Conservation (phyloP, 1,284 basidiomycete genomes). For the Sporisorium sorghi region DNA sequence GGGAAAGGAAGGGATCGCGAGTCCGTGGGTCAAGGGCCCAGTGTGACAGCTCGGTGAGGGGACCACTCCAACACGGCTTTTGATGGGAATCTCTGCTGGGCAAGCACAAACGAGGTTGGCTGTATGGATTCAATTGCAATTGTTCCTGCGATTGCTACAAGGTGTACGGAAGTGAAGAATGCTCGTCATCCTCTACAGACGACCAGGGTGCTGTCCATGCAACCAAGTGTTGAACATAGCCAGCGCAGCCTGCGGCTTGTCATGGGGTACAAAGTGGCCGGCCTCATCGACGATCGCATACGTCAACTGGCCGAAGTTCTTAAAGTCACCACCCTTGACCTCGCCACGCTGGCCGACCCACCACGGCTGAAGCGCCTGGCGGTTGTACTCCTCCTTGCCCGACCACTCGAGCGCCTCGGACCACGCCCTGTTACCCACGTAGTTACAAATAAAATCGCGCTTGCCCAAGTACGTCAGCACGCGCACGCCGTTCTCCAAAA, state of each 20-base stretch:
- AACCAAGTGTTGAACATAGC: constrained; percentile 64
- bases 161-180: too few relatives aligned
- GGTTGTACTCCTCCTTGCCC: constrained; percentile 50
- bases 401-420: constrained; percentile 58
- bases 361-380: constrained; percentile 52
- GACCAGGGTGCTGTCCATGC: constrained; percentile 37
- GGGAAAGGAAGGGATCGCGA: too few relatives aligned
- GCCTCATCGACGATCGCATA: constrained; percentile 59
- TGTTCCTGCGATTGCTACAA: not conserved
- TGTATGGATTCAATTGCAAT: too few relatives aligned
- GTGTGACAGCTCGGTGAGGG: not conserved
- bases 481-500: constrained; percentile 53
- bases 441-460: constrained; percentile 68
- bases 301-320: constrained; percentile 50
- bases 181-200: constrained; percentile 15
- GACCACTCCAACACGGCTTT: too few relatives aligned
- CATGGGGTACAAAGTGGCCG: constrained; percentile 68
- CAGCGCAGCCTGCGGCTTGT: constrained; percentile 57
- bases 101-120: too few relatives aligned
- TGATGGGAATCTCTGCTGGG: too few relatives aligned
- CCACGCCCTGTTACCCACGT: constrained; percentile 62
- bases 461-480: constrained; percentile 62
- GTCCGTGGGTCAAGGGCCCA: too few relatives aligned
- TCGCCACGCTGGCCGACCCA: constrained; percentile 13
- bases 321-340: constrained; percentile 52